Conservation (phyloP, 2,329 filamentous ascomycete species). For the Fusarium gaditjirri region DNA sequence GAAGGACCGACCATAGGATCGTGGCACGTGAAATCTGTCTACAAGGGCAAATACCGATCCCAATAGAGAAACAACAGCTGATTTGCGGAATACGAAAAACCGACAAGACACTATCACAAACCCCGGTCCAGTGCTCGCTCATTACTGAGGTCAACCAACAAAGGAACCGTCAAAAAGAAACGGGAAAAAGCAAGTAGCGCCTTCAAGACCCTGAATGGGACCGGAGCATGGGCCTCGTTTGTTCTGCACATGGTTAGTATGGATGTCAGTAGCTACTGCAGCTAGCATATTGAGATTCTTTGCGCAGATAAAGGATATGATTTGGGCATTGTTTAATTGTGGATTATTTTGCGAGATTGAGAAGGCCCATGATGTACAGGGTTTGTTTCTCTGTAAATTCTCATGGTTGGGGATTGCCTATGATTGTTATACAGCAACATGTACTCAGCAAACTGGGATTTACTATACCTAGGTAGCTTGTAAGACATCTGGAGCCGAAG, state of each 20-base stretch:
- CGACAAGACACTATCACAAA: slow-evolving; percentile 1
- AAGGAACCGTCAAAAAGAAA: neutral
- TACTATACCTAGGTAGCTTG: neutral
- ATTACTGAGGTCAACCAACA: neutral
- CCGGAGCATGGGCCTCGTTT: slow-evolving; percentile 18
- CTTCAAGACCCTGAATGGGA: slow-evolving; percentile 15
- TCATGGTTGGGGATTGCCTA: neutral
- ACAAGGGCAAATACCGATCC: neutral
- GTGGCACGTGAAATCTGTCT: neutral
- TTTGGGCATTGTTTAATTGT: slow-evolving; percentile 3
- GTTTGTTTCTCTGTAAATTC: neutral
- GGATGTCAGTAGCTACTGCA: slow-evolving; percentile 2
- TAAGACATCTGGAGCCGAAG: neutral
- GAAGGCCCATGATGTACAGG: neutral
- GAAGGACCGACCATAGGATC: neutral
- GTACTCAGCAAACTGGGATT: neutral
- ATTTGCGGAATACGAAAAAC: neutral
- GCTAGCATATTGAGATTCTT: slow-evolving; percentile 10
- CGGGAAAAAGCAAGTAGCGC: slow-evolving; percentile 12
- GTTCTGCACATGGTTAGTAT: slow-evolving; percentile 6
- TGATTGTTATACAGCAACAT: neutral
- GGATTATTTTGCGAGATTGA: neutral
- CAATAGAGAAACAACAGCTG: neutral
- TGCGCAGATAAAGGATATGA: neutral
- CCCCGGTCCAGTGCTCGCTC: neutral